Evolutionary conservation across 73 alveolate genomes (phyloP).

Genomic region (Tetrahymena thermophila): DNA sequence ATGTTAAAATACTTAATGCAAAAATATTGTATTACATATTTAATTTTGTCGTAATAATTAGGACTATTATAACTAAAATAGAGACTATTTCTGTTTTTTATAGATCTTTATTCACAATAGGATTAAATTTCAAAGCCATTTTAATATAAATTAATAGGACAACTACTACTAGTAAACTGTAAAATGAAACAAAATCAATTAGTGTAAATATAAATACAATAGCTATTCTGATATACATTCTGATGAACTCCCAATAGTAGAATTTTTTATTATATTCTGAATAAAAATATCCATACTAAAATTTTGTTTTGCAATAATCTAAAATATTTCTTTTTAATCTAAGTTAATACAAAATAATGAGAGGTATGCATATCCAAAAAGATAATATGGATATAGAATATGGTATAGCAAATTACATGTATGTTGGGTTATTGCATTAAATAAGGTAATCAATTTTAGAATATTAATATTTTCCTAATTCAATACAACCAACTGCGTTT

Average conservation of each 20-base stretch:
- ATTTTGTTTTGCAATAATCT: not conserved
- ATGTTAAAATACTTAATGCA: not conserved
- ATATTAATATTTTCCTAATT: not conserved
- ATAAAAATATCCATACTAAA: not conserved
- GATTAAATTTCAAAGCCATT: not conserved
- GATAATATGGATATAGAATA: not conserved
- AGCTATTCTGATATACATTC: not conserved
- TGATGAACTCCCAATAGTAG: not conserved
- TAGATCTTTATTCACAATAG: not conserved
- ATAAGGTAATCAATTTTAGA: not conserved
- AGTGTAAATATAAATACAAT: not conserved
- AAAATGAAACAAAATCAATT: not conserved
- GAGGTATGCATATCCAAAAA: not conserved
- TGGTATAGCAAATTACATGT: not conserved
- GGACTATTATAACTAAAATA: not conserved
- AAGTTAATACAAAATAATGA: too few species aligned
- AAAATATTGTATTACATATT: too few species aligned
- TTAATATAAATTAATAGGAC: too few species aligned
- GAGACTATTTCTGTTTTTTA: not conserved
- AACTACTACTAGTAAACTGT: not conserved
- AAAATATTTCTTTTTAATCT: too few species aligned
- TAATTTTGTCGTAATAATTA: not conserved
- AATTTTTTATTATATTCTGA: not conserved
- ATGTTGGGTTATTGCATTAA: not conserved
- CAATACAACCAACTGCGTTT: not conserved